phyloP scores from a whole-genome alignment of 2,329 filamentous ascomycete species.

The Fusarium sp. region DNA sequence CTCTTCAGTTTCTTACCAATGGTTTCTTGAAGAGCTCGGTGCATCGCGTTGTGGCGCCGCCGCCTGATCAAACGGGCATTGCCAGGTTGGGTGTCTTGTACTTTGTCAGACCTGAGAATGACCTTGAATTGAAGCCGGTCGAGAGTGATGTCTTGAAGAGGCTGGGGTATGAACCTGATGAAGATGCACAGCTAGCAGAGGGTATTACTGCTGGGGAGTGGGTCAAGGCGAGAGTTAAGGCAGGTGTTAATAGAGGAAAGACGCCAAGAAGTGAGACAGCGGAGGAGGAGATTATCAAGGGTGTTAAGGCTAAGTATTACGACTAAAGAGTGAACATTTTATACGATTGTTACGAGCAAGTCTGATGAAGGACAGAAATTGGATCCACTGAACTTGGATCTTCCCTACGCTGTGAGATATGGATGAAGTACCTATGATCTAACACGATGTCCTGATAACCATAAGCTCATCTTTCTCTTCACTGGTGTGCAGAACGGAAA shows the following conservation, averaged over 20 bases:
- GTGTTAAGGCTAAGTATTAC: slow-evolving; percentile 3
- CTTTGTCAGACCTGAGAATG: slow-evolving; percentile 13
- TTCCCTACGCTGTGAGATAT: too few species aligned
- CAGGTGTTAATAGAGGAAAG: slow-evolving; percentile 6
- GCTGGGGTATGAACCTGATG: slow-evolving; percentile 1
- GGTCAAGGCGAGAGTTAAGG: slow-evolving; percentile 9
- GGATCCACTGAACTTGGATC: too few species aligned
- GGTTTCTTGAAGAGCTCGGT: slow-evolving; percentile 7
- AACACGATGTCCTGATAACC: too few species aligned
- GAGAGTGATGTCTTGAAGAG: neutral
- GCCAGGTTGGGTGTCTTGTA: neutral
- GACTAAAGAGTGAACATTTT: neutral
- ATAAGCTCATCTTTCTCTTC: too few species aligned
- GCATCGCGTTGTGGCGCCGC: neutral
- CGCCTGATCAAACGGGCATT: neutral
- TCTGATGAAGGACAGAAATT: too few species aligned
- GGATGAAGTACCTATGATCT: too few species aligned
- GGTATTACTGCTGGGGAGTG: slow-evolving; percentile 6
- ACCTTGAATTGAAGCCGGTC: slow-evolving; percentile 1
- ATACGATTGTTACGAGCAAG: too few species aligned
- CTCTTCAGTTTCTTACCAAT: slow-evolving; percentile 5
- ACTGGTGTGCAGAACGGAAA: too few species aligned
- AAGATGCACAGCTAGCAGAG: neutral
- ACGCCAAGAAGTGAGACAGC: neutral
- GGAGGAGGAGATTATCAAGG: slow-evolving; percentile 6